Base-by-base conservation (phyloP, 768 basidiomycete genomes). In the Rhodotorula graminis region DNA sequence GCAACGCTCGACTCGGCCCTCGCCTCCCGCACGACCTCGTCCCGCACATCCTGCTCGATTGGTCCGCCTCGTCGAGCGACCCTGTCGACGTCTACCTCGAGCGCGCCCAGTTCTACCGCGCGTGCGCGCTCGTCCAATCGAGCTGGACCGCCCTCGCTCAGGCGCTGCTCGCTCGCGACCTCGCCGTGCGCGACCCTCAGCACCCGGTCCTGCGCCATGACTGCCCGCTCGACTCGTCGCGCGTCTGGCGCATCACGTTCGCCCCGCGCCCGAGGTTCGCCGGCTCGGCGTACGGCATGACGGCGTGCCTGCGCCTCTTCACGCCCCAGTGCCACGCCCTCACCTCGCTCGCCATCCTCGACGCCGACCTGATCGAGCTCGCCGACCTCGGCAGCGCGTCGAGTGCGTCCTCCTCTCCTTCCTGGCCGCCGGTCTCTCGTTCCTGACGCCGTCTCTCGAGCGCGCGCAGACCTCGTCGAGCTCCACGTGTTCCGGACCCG, bases 221-320 rank as follows among this genome's bases (percentile, higher is more conserved):
- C n/a, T n/a, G 29, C 53, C 7, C 16, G 27, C 14, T 55, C 27
- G 53, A 55, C n/a, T 14, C 27, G 12, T 2, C 12, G 4, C 53
- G 16, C n/a, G 53, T 55, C 14, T 14, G n/a, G 53, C 7, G 53
- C 1, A n/a, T 55, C 14, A 29, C n/a, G 27, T 29, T n/a, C 16
- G n/a, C n/a, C 2, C 53, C 53, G 1, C 2, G 12, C 1, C n/a
- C 14, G 2, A 1, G 10, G n/a, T 18, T 29, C n/a, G 6, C 15
- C n/a, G 53, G 53, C 1, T 29, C n/a, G 8, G 2, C 7, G 14
- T 55, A 25, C 27, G 27, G 9, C n/a, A 55, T 55, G 53, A 27
- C 14, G n/a, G 14, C 27, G 1, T 16, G 3, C 14, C n/a, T 55
- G n/a, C 29, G 53, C n/a, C 11, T 15, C 5, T 27, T 27, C 10